Evolutionary conservation across 2,329 filamentous ascomycete genomes (phyloP), one percentile per base, ranked within the genome.

Genomic region (Aspergillus tubingensis): DNA sequence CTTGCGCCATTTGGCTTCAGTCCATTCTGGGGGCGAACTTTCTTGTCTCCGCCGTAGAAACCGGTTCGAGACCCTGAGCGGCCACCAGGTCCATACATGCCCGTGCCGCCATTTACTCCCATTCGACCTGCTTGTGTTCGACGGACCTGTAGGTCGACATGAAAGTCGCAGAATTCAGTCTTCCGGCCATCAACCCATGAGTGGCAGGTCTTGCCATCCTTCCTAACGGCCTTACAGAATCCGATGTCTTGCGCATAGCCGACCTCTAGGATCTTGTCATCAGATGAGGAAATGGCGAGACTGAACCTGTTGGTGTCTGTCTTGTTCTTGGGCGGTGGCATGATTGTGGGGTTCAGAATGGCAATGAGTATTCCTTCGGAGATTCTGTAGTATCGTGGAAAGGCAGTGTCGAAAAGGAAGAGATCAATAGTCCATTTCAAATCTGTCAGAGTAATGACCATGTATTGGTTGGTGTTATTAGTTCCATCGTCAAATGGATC

Each of bases 381-480:
- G n/a, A 98, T 81, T 72, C 96, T 96, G 89, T 94, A 98, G 79
- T 95, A 99, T 57, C 91, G 88, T 15, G 91, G 89, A 69, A 98
- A 97, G 6, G 92, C 96, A 0, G 89, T 88, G 69, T 91, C 91
- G 77, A 99, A 99, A 13, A 99, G 85, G 69, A 92, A 98, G 44
- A 98, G 84, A 65, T 98, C 93, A 11, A 99, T 76, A 68, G 96
- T 92, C 86, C 88, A 96, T 69, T 92, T 89, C 10, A 99, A 81
- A 74, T 99, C 94, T 0, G 91, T 92, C 2, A 99, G 82, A 2
- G 87, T 91, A 63, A 99, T 81, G 1, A 94, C 89, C 91, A 99
- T 97, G 79, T 96, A 99, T 74, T 96, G 97, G 53, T 89, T 89
- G 2, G 72, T 77, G 57, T 82, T 81, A 49, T 82, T 82, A 57